Base-by-base conservation (phyloP, 1,284 basidiomycete species). In the Fomitopsis betulina region DNA sequence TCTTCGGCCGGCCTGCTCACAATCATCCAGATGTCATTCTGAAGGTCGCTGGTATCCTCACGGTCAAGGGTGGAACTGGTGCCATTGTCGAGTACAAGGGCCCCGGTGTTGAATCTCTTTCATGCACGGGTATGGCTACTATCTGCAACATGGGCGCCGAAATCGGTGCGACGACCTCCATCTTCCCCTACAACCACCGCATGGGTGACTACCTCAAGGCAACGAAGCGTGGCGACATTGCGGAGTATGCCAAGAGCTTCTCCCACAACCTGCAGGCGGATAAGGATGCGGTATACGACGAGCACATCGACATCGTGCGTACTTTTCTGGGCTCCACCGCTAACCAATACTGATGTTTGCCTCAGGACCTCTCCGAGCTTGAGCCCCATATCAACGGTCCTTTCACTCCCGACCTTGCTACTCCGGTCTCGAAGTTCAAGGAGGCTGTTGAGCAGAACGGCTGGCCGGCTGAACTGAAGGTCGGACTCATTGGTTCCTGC, bases 131-230 rank as follows among this genome's bases (percentile, higher is more conserved):
- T 80, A 98, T 98, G 96, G 97, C 93, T 60, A 99, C 96, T 55
- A 95, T 97, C 69, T 98, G 96, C 79, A 99, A 98, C 87, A 99
- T 98, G 96, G 97, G 97, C 84, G 97, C 97, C 71, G 96, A 99
- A 79, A 98, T 99, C 70, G 96, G 97, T 75, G 96, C 96, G 54
- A 99, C 96, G 45, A 98, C 97, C 55, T 98, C 96, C 19, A 77
- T 98, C 68, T 99, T 99, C 94, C 97, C 97, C 68, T 99, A 91
- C 89, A 99, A 98, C 83, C 76, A 80, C 67, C 93, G 94, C 70
- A 98, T 98, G 96, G 83, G 75, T 69, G 85, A 89, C 74, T 99
- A 98, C 80, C 83, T 99, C 72, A 85, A 92, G 62, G 95, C 96
- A 49, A 99, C 97, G 67, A 93, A 92, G 73, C 95, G 96, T 67